Conservation (phyloP, 2,329 filamentous ascomycete genomes). For the Septoria petroselini region DNA sequence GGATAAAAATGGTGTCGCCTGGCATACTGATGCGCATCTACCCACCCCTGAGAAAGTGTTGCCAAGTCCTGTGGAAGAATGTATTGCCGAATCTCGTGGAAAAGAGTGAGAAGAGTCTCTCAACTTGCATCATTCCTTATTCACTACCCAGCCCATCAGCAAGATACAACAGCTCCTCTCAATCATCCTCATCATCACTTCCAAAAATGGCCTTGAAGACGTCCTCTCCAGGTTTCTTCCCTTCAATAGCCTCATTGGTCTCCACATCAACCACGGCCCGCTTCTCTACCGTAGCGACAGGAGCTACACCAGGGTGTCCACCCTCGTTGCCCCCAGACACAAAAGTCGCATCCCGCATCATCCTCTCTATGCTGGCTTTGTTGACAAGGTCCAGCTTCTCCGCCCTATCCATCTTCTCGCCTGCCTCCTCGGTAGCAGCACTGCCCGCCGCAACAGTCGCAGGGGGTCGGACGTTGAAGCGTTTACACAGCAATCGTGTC, state of each 20-base stretch:
- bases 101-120: neutral
- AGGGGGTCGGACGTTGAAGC: conserved; percentile 83
- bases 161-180: neutral
- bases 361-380: conserved; percentile 54
- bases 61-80: too few relatives aligned
- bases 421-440: conserved; percentile 27
- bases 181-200: conserved; percentile 55
- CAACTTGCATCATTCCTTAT: too few relatives aligned
- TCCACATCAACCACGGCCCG: conserved; percentile 61
- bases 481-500: conserved; percentile 82
- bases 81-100: conserved; percentile 2
- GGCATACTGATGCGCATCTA: conserved; percentile 1
- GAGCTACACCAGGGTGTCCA: conserved; percentile 18
- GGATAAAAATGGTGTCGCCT: too few relatives aligned
- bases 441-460: conserved; percentile 52
- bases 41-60: too few relatives aligned
- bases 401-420: conserved; percentile 45
- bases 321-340: conserved; percentile 22
- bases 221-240: conserved; percentile 69
- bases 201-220: conserved; percentile 94
- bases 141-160: too few relatives aligned
- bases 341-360: conserved; percentile 49
- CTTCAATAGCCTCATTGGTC: conserved; percentile 74
- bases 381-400: conserved; percentile 54
- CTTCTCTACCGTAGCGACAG: conserved; percentile 18